Base-by-base conservation (phyloP, 2,329 filamentous ascomycete species). In the Verticillium zaregamsianum region DNA sequence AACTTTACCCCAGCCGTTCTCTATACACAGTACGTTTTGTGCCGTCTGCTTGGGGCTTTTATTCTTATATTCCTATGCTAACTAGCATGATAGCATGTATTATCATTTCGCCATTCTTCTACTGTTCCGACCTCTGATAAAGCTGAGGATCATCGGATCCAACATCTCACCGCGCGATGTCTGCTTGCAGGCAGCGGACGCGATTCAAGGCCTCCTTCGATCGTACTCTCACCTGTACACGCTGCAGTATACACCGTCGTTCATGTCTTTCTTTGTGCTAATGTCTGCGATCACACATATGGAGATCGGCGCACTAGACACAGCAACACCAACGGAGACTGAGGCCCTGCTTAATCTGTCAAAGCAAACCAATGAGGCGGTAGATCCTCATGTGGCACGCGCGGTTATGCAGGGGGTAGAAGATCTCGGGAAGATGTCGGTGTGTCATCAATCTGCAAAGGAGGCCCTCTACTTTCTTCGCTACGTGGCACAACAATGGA, bases 61-160 rank as follows among this genome's bases (percentile, higher is more conserved):
- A n/a, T 12, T 4, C 3, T 12, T 8, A 49, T 9, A 3, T 25
- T 25, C 2, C 25, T 25, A 25, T 25, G 25, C 35, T 59, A 45
- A 59, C 57, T 25, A 40, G 2, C 2, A 25, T 31, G n/a, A 6
- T 62, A 88, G 86, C 71, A 88, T 90, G 87, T 86, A 90, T 65
- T 90, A 90, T 69, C 84, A 90, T 68, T 88, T 87, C 64, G 83
- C 86, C 35, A 88, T 89, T 17, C 73, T 90, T 0, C 82, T 91
- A n/a, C 81, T 93, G 1, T 92, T 92, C 70, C 82, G 90, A 7
- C 90, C 90, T 0, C 80, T 92, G 40, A 87, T 91, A 68, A 90
- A 86, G 65, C 69, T 87, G 9, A 78, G 79, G 12, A 86, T 90
- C 67, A 81, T 89, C 57, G 84, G 86, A 11, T 90, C 87, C 8